Evolutionary conservation across 768 basidiomycete species (phyloP).

Genomic region (Termitomyces titanicus): DNA sequence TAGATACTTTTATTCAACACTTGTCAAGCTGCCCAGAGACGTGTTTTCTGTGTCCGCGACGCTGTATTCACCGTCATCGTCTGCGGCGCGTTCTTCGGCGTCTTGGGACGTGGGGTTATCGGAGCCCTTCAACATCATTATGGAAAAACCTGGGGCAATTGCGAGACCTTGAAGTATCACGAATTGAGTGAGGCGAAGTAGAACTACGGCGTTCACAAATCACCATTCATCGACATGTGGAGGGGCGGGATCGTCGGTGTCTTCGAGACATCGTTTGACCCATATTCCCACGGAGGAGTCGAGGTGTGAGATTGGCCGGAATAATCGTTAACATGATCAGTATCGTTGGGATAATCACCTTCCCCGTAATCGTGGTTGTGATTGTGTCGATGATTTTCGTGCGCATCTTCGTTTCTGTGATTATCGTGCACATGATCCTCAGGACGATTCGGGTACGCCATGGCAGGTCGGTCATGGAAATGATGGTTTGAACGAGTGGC

Average conservation of each 20-base stretch:
- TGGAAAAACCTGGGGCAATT: not conserved
- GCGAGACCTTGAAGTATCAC: slow-evolving; percentile 5
- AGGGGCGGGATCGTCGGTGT: slow-evolving; percentile 28
- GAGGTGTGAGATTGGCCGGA: not conserved
- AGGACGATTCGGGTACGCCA: not conserved
- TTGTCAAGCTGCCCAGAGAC: slow-evolving; percentile 47
- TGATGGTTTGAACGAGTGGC: slow-evolving; percentile 14
- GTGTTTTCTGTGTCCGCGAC: slow-evolving; percentile 35
- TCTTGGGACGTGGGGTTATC: not conserved
- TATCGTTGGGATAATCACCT: slow-evolving; percentile 12
- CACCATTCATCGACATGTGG: slow-evolving; percentile 44
- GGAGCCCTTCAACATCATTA: not conserved
- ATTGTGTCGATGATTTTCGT: not conserved
- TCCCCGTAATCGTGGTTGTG: not conserved
- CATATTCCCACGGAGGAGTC: not conserved
- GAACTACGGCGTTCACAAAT: slow-evolving; percentile 34
- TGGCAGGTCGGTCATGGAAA: not conserved
- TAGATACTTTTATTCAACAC: slow-evolving; percentile 34
- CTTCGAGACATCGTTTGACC: slow-evolving; percentile 22
- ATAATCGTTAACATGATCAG: slow-evolving; percentile 7
- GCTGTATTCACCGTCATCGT: slow-evolving; percentile 32
- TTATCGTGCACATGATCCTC: not conserved
- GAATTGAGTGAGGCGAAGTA: slow-evolving; percentile 11
- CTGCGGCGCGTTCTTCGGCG: slow-evolving; percentile 13
- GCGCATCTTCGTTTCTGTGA: slow-evolving; percentile 11